Conservation (phyloP, 1,139 yeast genomes). For the Sugiyamaella neomexicana region DNA sequence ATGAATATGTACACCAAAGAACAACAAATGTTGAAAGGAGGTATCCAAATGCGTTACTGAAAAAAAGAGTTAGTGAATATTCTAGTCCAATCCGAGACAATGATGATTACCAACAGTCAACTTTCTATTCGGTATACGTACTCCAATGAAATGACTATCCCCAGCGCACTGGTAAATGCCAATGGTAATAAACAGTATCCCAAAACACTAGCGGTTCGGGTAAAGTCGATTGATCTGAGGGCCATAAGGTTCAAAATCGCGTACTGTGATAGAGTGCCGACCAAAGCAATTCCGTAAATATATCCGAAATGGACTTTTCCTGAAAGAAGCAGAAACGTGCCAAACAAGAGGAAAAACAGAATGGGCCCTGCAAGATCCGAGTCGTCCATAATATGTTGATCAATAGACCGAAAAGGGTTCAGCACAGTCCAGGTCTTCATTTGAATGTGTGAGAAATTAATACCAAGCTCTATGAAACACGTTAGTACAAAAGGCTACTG, state of each 20-base stretch:
- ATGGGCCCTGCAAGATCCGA: conserved; percentile 96
- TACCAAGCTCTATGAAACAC: conserved; percentile 68
- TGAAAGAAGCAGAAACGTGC: conserved; percentile 74
- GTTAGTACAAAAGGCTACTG: background rate
- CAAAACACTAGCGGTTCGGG: conserved; percentile 82
- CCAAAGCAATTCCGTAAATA: conserved; percentile 91
- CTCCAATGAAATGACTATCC: conserved; percentile 69
- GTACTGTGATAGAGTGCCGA: conserved; percentile 86
- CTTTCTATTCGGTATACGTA: no score
- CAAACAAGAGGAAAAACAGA: conserved; percentile 82
- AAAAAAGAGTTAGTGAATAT: background rate
- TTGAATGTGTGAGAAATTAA: conserved; percentile 84
- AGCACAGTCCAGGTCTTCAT: conserved; percentile 83
- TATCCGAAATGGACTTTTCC: conserved; percentile 98
- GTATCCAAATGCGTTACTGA: conserved; percentile 66
- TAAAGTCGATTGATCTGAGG: conserved; percentile 56
- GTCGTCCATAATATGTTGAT: conserved; percentile 80
- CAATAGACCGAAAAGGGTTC: conserved; percentile 66
- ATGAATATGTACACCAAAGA: conserved; percentile 92
- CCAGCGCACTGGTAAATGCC: conserved; percentile 73
- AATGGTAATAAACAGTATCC: conserved; percentile 94
- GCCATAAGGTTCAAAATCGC: conserved; percentile 86
- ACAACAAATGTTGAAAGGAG: conserved; percentile 66
- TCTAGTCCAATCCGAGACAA: no score
- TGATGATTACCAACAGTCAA: no score